These are phyloP conservation scores for Trebouxia gelatinosa DNA, from an alignment of 163 green algal genomes.

Conservation along the genomic window DNA sequence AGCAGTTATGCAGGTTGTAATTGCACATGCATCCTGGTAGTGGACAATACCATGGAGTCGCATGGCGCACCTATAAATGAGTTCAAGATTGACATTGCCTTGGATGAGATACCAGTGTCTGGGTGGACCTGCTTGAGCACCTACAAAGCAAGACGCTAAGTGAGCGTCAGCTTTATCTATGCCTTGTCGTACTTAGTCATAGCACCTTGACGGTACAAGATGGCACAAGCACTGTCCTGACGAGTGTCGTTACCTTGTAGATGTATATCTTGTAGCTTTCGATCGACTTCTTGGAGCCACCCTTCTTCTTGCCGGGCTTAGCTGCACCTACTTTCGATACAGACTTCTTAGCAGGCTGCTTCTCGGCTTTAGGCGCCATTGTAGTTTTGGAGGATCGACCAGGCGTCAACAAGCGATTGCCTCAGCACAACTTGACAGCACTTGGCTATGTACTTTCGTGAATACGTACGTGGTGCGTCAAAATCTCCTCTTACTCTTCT, in stretches of 20 bases:
- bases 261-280: constrained; percentile 60
- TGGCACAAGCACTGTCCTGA: not conserved
- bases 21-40: too few species aligned
- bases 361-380: constrained; percentile 28
- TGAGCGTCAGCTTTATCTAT: not conserved
- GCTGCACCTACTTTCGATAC: constrained; percentile 35
- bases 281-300: constrained; percentile 32
- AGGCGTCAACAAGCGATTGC: too few species aligned
- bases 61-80: constrained; percentile 78
- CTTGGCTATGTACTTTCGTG: too few species aligned
- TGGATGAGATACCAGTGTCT: constrained; percentile 42
- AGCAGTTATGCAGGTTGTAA: too few species aligned
- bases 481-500: too few species aligned
- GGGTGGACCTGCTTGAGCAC: constrained; percentile 55
- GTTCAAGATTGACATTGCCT: constrained; percentile 56
- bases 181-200: too few species aligned
- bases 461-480: too few species aligned
- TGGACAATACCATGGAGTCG: too few species aligned
- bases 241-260: constrained; percentile 43
- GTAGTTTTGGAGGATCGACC: not conserved
- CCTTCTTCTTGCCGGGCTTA: constrained; percentile 29
- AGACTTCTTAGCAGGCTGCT: constrained; percentile 37
- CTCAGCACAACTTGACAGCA: too few species aligned
- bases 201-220: too few species aligned
- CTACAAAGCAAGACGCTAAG: not conserved